Conservation (phyloP, 83 land plant genomes). For the Picea mariana region DNA sequence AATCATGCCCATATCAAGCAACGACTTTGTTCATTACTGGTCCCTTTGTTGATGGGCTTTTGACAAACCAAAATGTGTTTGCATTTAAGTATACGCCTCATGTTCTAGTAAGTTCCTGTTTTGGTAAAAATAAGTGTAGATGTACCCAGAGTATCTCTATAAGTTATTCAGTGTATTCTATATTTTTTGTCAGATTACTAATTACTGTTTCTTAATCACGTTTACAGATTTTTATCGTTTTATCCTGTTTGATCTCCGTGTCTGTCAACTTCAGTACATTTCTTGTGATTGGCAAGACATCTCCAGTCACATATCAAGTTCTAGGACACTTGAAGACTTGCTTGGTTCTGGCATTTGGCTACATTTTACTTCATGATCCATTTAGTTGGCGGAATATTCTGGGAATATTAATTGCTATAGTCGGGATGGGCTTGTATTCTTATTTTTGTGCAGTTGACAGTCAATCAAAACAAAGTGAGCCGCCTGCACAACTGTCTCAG, state of each 20-base stretch:
- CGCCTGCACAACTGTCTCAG: conserved; percentile 49
- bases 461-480: conserved; percentile 58
- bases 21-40: conserved; percentile 76
- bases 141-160: background rate
- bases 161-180: conserved; percentile 9
- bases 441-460: conserved; percentile 59
- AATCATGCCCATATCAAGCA: conserved; percentile 95
- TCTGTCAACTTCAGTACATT: no score
- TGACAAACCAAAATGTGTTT: conserved; percentile 26
- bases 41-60: conserved; percentile 33
- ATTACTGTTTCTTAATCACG: background rate
- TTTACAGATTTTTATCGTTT: conserved; percentile 77
- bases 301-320: no score
- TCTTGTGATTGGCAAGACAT: no score
- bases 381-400: no score
- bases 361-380: no score
- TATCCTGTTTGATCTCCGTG: conserved; percentile 62
- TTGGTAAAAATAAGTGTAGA: background rate
- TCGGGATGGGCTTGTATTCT: no score
- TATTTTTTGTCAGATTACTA: conserved; percentile 6
- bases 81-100: conserved; percentile 76
- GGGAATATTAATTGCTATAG: no score
- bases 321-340: no score
- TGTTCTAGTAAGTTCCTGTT: conserved; percentile 69
- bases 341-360: no score